Evolutionary conservation across 257 asterid genomes (phyloP).

Genomic region (Fraxinus quadrangulata): DNA sequence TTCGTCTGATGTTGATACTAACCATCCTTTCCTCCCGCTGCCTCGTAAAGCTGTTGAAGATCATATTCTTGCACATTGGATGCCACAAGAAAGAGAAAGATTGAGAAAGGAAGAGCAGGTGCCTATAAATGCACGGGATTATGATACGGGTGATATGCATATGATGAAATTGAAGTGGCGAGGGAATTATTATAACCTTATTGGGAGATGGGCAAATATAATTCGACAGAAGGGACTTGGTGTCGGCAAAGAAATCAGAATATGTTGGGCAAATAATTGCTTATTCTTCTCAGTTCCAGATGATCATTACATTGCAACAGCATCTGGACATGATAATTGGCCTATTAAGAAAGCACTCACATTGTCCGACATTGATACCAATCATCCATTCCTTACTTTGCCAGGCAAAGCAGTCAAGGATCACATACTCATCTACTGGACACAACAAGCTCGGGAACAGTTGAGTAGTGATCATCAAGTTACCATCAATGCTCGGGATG

Average conservation of each 20-base stretch:
- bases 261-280: slow-evolving; percentile 49
- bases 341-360: slow-evolving; percentile 59
- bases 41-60: slow-evolving; percentile 54
- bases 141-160: slow-evolving; percentile 47
- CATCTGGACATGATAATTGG: slow-evolving; percentile 52
- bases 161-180: slow-evolving; percentile 53
- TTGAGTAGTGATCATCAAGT: slow-evolving; percentile 52
- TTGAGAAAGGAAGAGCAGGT: slow-evolving; percentile 55
- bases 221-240: slow-evolving; percentile 50
- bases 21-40: slow-evolving; percentile 54
- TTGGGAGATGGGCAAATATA: slow-evolving; percentile 55
- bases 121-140: slow-evolving; percentile 46
- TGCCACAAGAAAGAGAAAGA: slow-evolving; percentile 45
- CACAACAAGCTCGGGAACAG: slow-evolving; percentile 52
- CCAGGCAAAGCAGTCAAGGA: slow-evolving; percentile 63
- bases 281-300: slow-evolving; percentile 46
- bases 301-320: slow-evolving; percentile 35
- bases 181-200: slow-evolving; percentile 48
- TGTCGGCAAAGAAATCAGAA: slow-evolving; percentile 51
- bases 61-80: slow-evolving; percentile 52
- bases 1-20: slow-evolving; percentile 52
- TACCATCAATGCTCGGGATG: slow-evolving; percentile 52
- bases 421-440: slow-evolving; percentile 55
- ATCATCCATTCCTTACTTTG: slow-evolving; percentile 58
- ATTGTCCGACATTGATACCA: slow-evolving; percentile 55